Conservation (phyloP, 495 filamentous ascomycete genomes). For the Darksidea phi region DNA sequence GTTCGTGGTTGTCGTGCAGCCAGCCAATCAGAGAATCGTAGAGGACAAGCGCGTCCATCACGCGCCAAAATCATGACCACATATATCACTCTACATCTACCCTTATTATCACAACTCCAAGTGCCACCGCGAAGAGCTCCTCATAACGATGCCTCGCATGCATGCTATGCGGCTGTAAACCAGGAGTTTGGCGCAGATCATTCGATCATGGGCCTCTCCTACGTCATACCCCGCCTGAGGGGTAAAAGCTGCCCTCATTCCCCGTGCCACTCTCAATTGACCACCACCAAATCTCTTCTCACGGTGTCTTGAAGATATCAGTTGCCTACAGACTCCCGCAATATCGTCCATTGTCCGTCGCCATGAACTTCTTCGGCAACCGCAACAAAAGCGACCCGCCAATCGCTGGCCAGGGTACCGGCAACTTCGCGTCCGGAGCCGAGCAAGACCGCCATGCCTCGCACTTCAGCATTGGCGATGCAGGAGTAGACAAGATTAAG, state of each 20-base stretch:
- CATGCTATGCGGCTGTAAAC: background rate
- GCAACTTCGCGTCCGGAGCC: slow-evolving; percentile 6
- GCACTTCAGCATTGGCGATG: slow-evolving; percentile 2
- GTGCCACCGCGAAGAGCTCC: background rate
- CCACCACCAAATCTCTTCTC: background rate
- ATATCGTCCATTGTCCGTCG: background rate
- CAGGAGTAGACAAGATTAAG: background rate
- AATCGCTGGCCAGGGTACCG: too few relatives aligned
- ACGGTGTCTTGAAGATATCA: background rate
- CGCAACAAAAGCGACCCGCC: background rate
- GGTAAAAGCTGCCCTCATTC: slow-evolving; percentile 3
- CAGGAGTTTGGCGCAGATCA: background rate
- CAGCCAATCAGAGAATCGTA: background rate
- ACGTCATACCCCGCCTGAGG: slow-evolving; percentile 1
- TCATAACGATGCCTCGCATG: background rate
- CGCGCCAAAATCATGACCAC: too few relatives aligned
- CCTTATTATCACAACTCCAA: background rate
- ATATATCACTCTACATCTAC: too few relatives aligned
- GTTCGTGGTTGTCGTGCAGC: background rate
- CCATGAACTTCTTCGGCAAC: slow-evolving; percentile 8
- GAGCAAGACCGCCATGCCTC: slow-evolving; percentile 13
- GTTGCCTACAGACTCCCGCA: background rate
- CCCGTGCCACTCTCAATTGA: background rate
- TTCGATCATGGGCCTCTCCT: background rate
- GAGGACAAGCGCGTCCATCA: too few relatives aligned